A percentile compares a stretch with the other conserved stretches of the same genome.
Conservation (phyloP, 345 rosid species). For the Populus simonii region DNA sequence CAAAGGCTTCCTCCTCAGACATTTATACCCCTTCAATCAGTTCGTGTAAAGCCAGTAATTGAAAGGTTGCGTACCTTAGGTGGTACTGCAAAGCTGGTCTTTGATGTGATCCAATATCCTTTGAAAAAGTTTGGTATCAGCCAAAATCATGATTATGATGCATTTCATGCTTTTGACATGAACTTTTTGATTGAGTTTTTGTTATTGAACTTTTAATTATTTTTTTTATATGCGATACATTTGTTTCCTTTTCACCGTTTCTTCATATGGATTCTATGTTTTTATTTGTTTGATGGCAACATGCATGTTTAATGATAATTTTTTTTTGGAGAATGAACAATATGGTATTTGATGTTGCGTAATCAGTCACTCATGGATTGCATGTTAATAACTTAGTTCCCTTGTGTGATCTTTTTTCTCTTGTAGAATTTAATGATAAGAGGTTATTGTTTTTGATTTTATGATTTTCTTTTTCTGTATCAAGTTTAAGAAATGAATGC, state of each 20-base stretch:
- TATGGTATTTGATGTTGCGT: background rate
- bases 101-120: constrained; percentile 98
- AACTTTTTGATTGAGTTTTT: too few species aligned
- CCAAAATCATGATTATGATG: background rate
- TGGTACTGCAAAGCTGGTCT: constrained; percentile 76
- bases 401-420: too few species aligned
- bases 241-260: background rate
- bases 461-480: too few species aligned
- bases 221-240: background rate
- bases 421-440: background rate
- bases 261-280: background rate
- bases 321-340: background rate
- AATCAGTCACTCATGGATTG: background rate
- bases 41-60: constrained; percentile 80
- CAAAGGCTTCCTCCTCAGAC: constrained; percentile 99
- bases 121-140: constrained; percentile 21
- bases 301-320: too few species aligned
- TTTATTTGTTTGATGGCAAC: background rate
- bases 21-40: constrained; percentile 91
- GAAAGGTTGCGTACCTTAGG: constrained; percentile 83
- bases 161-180: background rate
- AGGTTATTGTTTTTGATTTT: background rate
- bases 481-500: background rate
- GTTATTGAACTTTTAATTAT: background rate
- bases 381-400: background rate